Base-by-base conservation (phyloP, 495 filamentous ascomycete genomes). In the Lichenothelia convexa region DNA sequence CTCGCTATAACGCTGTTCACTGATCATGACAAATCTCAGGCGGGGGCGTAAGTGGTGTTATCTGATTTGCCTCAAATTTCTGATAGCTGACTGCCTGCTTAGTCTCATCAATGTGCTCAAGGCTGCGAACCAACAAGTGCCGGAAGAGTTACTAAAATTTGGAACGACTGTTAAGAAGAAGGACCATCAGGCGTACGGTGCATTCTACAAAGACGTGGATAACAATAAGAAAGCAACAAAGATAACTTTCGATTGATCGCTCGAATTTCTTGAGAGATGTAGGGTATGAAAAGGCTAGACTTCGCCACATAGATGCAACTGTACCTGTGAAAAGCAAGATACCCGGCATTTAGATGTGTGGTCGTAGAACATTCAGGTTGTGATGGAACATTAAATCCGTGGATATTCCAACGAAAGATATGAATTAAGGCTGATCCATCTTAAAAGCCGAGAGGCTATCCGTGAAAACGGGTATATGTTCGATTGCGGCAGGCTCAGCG, bases 161-260 rank as follows among this genome's bases (percentile, higher is more conserved):
- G 89, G 89, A 36, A 87, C 80, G n/a, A 94, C 86, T 11, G 89
- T 97, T 21, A 95, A 94, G 68, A 93, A 91, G 67, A 95, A 94
- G 80, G 72, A 70, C 29, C 87, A 97, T 56, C 79, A 79, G 36
- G 74, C 74, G 6, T 97, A 94, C 53, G 89, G 89, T 30, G 80
- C 82, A 1, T 94, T 93, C 49, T 91, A 72, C 63, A 93, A 86
- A 54, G 80, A 93, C 27, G 46, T 57, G 24, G 79, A 78, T 40
- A 30, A 21, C 17, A 71, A 69, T 35, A 81, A 86, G 62, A 71
- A 79, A 51, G 80, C 79, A 0, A 91, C 78, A 39, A 95, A 92
- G 66, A 94, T 94, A 50, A 82, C 67, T 22, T 95, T 95, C 55
- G 83, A 92, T 54, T 75, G 80, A 50, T 71, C 50, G 47, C 42